phyloP scores from a whole-genome alignment of 2,329 filamentous ascomycete species.

The Albophoma yamanashiensis region DNA sequence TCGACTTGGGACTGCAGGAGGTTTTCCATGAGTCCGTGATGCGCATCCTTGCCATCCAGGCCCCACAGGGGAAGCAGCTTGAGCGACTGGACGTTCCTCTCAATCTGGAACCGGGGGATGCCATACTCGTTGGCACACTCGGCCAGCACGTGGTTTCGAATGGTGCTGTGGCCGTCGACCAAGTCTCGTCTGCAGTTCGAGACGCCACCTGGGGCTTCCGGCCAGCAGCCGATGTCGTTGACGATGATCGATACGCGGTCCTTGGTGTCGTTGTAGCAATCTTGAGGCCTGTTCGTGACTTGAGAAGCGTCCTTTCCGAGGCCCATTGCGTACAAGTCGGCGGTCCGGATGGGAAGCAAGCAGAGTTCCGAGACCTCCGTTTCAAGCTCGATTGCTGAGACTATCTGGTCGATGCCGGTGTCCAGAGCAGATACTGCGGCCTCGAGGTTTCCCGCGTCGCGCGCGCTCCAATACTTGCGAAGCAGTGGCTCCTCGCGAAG shows the following conservation, averaged over 20 bases:
- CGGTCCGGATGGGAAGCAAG: constrained; percentile 25
- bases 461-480: constrained; percentile 31
- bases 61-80: constrained; percentile 45
- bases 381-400: constrained; percentile 24
- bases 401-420: constrained; percentile 22
- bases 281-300: constrained; percentile 25
- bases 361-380: constrained; percentile 26
- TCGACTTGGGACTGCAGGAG: constrained; percentile 40
- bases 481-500: constrained; percentile 33
- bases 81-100: constrained; percentile 42
- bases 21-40: constrained; percentile 43
- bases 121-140: constrained; percentile 46
- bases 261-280: constrained; percentile 33
- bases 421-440: constrained; percentile 32
- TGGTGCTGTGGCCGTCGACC: constrained; percentile 40
- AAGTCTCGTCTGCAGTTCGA: constrained; percentile 44
- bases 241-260: constrained; percentile 40
- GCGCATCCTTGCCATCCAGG: constrained; percentile 38
- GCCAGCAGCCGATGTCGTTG: constrained; percentile 41
- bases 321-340: constrained; percentile 30
- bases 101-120: constrained; percentile 42
- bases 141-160: constrained; percentile 43
- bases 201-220: constrained; percentile 41
- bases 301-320: constrained; percentile 28
- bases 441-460: constrained; percentile 29